Percentiles rank a stretch among this genome's conserved stretches.
Evolutionary conservation across 1,284 basidiomycete species (phyloP).

Genomic region (Wolfiporia cocos): DNA sequence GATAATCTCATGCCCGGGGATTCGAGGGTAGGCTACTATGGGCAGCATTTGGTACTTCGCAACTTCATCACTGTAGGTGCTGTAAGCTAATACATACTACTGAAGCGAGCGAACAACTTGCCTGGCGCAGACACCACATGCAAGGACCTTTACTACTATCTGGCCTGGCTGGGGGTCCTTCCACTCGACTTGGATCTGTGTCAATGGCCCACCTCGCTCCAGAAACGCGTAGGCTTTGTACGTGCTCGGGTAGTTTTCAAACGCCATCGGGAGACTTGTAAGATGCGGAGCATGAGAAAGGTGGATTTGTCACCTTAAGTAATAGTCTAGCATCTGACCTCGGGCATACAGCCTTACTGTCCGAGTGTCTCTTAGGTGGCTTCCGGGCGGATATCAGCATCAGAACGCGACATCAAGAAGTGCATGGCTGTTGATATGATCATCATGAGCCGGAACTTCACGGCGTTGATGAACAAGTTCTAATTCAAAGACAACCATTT

Average conservation of each 20-base stretch:
- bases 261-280: too few relatives aligned
- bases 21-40: slow-evolving; percentile 10
- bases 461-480: too few relatives aligned
- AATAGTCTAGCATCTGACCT: too few relatives aligned
- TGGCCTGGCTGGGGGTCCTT: slow-evolving; percentile 26
- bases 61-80: not conserved
- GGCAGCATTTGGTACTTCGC: not conserved
- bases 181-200: slow-evolving; percentile 21
- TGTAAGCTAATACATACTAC: not conserved
- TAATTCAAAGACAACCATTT: too few relatives aligned
- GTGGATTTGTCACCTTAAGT: too few relatives aligned
- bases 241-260: slow-evolving; percentile 17
- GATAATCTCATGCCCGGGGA: slow-evolving; percentile 18
- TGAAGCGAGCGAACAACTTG: not conserved
- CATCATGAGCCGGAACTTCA: too few relatives aligned
- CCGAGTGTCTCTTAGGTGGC: too few relatives aligned
- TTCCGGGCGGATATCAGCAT: too few relatives aligned
- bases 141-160: slow-evolving; percentile 28
- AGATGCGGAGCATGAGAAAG: too few relatives aligned
- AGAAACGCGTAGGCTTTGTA: slow-evolving; percentile 24
- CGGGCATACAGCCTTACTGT: too few relatives aligned
- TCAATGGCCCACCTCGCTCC: slow-evolving; percentile 14
- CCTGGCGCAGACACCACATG: slow-evolving; percentile 21
- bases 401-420: too few relatives aligned
- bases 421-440: too few relatives aligned